These are phyloP conservation scores for Solanum infundibuliforme DNA, from an alignment of 257 asterid species.

Conservation along the genomic window DNA sequence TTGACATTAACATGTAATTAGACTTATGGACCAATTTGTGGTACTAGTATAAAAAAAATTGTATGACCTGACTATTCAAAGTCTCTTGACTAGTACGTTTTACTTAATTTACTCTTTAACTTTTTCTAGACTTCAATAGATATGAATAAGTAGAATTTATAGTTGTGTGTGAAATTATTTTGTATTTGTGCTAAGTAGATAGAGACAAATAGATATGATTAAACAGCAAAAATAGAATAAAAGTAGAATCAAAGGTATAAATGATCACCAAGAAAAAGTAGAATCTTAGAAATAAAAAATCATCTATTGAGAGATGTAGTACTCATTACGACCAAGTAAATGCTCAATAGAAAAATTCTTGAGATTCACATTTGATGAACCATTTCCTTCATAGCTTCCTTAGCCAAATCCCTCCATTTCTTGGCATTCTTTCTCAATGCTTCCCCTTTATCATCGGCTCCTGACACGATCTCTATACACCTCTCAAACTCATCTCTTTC, in stretches of 20 bases:
- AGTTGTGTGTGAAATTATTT: background rate
- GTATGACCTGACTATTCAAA: background rate
- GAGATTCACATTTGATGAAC: background rate
- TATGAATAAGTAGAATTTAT: background rate
- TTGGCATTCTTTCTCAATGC: background rate
- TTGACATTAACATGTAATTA: background rate
- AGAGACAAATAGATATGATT: too few relatives aligned
- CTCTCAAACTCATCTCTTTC: background rate
- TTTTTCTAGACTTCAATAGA: background rate
- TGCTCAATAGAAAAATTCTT: too few relatives aligned
- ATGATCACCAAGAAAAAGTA: too few relatives aligned
- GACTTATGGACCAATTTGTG: background rate
- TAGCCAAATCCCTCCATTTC: background rate
- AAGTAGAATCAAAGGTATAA: too few relatives aligned
- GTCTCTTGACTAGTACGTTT: background rate
- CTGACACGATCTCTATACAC: background rate
- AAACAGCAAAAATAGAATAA: too few relatives aligned
- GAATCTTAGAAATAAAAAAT: too few relatives aligned
- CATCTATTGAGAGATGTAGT: too few relatives aligned
- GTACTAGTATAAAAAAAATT: background rate
- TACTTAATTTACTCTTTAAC: background rate
- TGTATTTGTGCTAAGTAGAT: background rate
- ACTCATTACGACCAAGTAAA: too few relatives aligned
- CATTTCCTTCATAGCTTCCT: background rate
- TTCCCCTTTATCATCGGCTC: background rate